A percentile compares a stretch with the other conserved stretches of the same genome.
Evolutionary conservation across 768 basidiomycete genomes (phyloP).

Genomic region (Podaxis carcinomalis): DNA sequence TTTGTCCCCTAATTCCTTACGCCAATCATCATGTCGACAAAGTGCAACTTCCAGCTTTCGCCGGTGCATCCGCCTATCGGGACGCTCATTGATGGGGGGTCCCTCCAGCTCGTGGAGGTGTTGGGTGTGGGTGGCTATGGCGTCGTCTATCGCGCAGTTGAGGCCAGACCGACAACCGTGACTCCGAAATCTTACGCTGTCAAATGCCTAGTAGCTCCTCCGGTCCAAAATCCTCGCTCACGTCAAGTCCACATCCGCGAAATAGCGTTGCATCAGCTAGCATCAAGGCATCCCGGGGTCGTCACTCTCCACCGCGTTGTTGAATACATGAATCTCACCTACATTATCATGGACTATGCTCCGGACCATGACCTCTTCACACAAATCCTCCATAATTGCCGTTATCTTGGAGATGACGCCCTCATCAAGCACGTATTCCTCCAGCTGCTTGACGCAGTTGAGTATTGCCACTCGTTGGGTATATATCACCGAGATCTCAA

Average conservation of each 20-base stretch:
- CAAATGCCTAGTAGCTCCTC: conserved; percentile 78
- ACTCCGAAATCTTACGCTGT: conserved; percentile 72
- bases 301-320: conserved; percentile 91
- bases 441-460: conserved; percentile 92
- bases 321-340: conserved; percentile 80
- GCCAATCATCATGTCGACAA: conserved; percentile 29
- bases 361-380: conserved; percentile 92
- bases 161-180: conserved; percentile 43
- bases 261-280: conserved; percentile 81
- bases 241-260: conserved; percentile 88
- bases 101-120: conserved; percentile 83
- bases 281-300: conserved; percentile 77
- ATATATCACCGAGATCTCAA: conserved; percentile 98
- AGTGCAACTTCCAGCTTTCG: conserved; percentile 35
- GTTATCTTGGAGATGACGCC: conserved; percentile 83
- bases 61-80: conserved; percentile 61
- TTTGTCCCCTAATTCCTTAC: conserved; percentile 15
- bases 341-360: conserved; percentile 94
- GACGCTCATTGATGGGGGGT: conserved; percentile 81
- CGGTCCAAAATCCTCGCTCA: conserved; percentile 49
- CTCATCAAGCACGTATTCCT: conserved; percentile 92
- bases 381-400: conserved; percentile 81
- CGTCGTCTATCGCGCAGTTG: conserved; percentile 89
- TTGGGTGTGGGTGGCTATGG: conserved; percentile 96
- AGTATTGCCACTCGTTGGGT: conserved; percentile 89